phyloP scores from a whole-genome alignment of 371 early-diverging fungal genomes.

The Batrachochytrium dendrobatidis region DNA sequence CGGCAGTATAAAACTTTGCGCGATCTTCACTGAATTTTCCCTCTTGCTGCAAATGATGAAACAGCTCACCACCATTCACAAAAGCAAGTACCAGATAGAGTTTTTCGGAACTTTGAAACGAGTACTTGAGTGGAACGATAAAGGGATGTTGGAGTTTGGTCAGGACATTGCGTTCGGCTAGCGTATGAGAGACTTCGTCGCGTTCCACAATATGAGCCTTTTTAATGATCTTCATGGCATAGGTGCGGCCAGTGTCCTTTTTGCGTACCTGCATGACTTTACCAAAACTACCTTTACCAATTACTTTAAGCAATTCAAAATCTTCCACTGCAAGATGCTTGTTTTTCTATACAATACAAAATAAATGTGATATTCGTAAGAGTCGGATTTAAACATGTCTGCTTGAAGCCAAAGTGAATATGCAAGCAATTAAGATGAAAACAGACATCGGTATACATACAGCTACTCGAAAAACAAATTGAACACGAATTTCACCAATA shows the following conservation, averaged over 20 bases:
- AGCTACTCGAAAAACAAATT: slow-evolving; percentile 21
- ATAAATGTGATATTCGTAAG: neutral
- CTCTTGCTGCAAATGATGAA: slow-evolving; percentile 76
- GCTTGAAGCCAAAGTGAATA: neutral
- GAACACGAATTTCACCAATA: slow-evolving; percentile 25
- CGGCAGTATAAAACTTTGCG: slow-evolving; percentile 79
- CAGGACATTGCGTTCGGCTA: slow-evolving; percentile 50
- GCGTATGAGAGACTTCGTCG: slow-evolving; percentile 54
- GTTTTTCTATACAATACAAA: slow-evolving; percentile 14
- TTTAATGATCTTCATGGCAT: slow-evolving; percentile 94
- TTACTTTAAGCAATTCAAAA: slow-evolving; percentile 89
- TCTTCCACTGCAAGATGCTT: slow-evolving; percentile 69
- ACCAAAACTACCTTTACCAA: slow-evolving; percentile 95
- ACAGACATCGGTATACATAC: slow-evolving; percentile 10
- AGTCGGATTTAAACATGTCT: neutral
- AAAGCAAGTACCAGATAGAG: slow-evolving; percentile 94
- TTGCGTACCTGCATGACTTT: slow-evolving; percentile 96
- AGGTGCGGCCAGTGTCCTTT: slow-evolving; percentile 86
- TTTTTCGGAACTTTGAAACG: slow-evolving; percentile 53
- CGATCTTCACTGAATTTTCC: slow-evolving; percentile 65
- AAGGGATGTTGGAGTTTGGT: slow-evolving; percentile 48
- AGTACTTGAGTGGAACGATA: slow-evolving; percentile 50
- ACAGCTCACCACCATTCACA: slow-evolving; percentile 98
- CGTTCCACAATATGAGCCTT: slow-evolving; percentile 92
- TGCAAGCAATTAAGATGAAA: neutral